phyloP scores from a whole-genome alignment of 495 filamentous ascomycete species.

The Baudoinia panamericana region DNA sequence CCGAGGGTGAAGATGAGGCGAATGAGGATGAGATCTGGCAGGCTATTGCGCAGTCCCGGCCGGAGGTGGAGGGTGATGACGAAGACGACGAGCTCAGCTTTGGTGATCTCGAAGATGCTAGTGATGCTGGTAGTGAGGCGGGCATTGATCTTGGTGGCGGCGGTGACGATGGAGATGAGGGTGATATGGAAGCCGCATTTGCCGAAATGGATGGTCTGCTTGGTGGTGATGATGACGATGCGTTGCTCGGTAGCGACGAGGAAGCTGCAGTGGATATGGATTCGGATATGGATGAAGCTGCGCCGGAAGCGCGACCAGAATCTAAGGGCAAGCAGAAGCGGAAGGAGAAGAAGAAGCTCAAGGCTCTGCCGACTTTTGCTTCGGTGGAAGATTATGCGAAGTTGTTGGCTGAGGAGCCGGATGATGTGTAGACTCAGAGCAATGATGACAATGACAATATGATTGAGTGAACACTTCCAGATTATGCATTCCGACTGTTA shows the following conservation, averaged over 20 bases:
- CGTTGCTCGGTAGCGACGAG: slow-evolving; percentile 27
- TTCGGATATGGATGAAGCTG: slow-evolving; percentile 33
- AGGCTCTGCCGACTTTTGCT: slow-evolving; percentile 80
- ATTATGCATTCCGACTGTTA: too few species aligned
- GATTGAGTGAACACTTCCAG: too few species aligned
- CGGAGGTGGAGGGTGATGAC: slow-evolving; percentile 61
- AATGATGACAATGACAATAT: slow-evolving; percentile 1
- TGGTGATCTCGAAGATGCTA: slow-evolving; percentile 48
- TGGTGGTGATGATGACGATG: slow-evolving; percentile 34
- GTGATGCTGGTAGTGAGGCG: slow-evolving; percentile 28
- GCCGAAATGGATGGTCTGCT: slow-evolving; percentile 17
- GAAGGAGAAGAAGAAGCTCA: slow-evolving; percentile 66
- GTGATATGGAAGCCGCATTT: slow-evolving; percentile 20
- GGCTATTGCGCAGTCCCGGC: slow-evolving; percentile 60
- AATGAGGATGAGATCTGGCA: slow-evolving; percentile 24
- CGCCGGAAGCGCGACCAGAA: slow-evolving; percentile 23
- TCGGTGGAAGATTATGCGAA: slow-evolving; percentile 86
- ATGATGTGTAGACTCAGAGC: slow-evolving; percentile 9
- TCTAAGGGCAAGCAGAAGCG: slow-evolving; percentile 29
- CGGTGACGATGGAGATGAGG: slow-evolving; percentile 16
- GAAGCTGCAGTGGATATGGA: slow-evolving; percentile 22
- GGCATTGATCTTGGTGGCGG: slow-evolving; percentile 15
- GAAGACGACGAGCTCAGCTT: slow-evolving; percentile 52
- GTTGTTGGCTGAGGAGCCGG: slow-evolving; percentile 57
- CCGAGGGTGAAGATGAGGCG: slow-evolving; percentile 28